phyloP scores from a whole-genome alignment of 2,329 filamentous ascomycete genomes.

The Orbilia oligospora region DNA sequence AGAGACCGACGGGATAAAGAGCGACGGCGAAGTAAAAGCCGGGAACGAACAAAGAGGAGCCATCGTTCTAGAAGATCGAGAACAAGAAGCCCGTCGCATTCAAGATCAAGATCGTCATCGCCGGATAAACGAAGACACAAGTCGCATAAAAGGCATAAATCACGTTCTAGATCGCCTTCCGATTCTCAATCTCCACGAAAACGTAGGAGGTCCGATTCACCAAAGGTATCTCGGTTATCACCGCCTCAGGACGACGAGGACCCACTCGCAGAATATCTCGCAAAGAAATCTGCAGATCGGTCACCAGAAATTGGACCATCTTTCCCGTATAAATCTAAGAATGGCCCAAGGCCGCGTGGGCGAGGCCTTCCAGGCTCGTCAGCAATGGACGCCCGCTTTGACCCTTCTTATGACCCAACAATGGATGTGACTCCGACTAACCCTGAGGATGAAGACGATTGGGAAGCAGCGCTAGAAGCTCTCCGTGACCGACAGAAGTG shows the following conservation, averaged over 20 bases:
- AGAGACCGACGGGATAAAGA: constrained; percentile 39
- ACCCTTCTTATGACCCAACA: constrained; percentile 74
- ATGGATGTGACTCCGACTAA: constrained; percentile 72
- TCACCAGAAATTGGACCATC: constrained; percentile 83
- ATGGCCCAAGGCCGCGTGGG: constrained; percentile 34
- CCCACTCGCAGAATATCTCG: constrained; percentile 44
- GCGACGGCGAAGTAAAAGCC: constrained; percentile 51
- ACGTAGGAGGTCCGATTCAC: constrained; percentile 30
- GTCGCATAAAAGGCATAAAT: constrained; percentile 19
- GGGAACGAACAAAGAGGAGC: constrained; percentile 26
- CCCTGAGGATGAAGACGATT: constrained; percentile 74
- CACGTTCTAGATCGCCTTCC: constrained; percentile 26
- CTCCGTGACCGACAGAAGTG: constrained; percentile 84
- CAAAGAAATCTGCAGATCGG: constrained; percentile 58
- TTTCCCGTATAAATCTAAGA: constrained; percentile 67
- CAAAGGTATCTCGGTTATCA: constrained; percentile 10
- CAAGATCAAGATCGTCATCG: constrained; percentile 48
- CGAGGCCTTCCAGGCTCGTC: constrained; percentile 69
- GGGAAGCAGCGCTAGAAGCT: constrained; percentile 84
- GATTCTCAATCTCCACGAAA: constrained; percentile 35
- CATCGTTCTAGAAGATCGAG: constrained; percentile 59
- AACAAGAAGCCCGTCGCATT: constrained; percentile 25
- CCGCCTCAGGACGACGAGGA: constrained; percentile 35
- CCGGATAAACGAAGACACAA: constrained; percentile 48
- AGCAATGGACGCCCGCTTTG: constrained; percentile 85